Percentiles rank a stretch among this genome's conserved stretches.
phyloP scores from a whole-genome alignment of 2,329 filamentous ascomycete species.

The Arthrobotrys sinensis region DNA sequence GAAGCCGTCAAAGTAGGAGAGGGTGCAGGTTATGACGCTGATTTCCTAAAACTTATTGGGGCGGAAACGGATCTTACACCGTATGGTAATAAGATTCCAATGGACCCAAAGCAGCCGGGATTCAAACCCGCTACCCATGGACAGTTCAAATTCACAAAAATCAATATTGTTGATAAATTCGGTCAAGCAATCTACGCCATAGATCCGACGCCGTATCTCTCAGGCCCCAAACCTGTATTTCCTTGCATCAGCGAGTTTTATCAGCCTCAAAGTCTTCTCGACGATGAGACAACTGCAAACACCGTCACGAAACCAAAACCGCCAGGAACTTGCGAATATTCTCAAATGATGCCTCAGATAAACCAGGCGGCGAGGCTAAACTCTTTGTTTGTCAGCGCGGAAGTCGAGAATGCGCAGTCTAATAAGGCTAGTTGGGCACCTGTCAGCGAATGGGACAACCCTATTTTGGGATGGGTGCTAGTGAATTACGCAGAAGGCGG shows the following conservation, averaged over 20 bases:
- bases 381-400: conserved; percentile 65
- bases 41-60: too few relatives aligned
- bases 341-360: conserved; percentile 68
- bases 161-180: conserved; percentile 72
- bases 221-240: conserved; percentile 48
- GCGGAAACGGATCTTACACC: too few relatives aligned
- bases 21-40: too few relatives aligned
- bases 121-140: conserved; percentile 69
- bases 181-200: conserved; percentile 68
- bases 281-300: conserved; percentile 60
- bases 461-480: conserved; percentile 69
- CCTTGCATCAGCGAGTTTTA: conserved; percentile 67
- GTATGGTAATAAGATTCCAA: too few relatives aligned
- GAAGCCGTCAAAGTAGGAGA: too few relatives aligned
- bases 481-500: conserved; percentile 68
- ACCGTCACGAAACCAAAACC: conserved; percentile 62
- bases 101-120: too few relatives aligned
- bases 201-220: conserved; percentile 63
- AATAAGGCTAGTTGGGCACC: conserved; percentile 58
- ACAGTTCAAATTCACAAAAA: conserved; percentile 69
- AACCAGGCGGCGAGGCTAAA: conserved; percentile 68
- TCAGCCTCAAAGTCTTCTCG: conserved; percentile 63
- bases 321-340: conserved; percentile 65
- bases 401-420: background rate
- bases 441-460: conserved; percentile 67